These are phyloP conservation scores for Cercospora sp. DNA, from an alignment of 2,329 filamentous ascomycete species.

Conservation along the genomic window DNA sequence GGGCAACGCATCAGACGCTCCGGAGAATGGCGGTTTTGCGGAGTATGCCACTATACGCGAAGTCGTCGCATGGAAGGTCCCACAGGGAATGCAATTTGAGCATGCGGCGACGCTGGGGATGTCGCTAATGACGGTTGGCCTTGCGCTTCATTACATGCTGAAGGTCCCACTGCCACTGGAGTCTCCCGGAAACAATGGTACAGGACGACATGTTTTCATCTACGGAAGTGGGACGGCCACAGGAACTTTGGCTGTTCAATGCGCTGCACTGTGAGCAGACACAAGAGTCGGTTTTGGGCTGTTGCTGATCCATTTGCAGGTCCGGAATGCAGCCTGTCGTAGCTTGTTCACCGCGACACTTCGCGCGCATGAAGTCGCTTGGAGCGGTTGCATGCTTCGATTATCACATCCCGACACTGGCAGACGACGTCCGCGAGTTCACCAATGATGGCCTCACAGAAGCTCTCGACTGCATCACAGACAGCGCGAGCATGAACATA, in stretches of 20 bases:
- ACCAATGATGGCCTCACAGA: conserved; percentile 15
- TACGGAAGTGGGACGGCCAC: conserved; percentile 26
- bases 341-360: conserved; percentile 25
- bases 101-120: conserved; percentile 24
- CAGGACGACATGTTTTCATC: conserved; percentile 17
- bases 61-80: conserved; percentile 20
- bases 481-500: conserved; percentile 25
- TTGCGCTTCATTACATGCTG: conserved; percentile 23
- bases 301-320: conserved; percentile 15
- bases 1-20: conserved; percentile 22
- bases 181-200: background rate
- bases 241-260: conserved; percentile 23
- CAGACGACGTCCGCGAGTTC: conserved; percentile 20
- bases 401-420: conserved; percentile 20
- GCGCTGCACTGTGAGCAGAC: conserved; percentile 22
- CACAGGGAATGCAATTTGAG: conserved; percentile 18
- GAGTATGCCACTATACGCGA: conserved; percentile 23
- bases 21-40: conserved; percentile 24
- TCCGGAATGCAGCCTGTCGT: conserved; percentile 20
- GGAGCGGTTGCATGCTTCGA: conserved; percentile 24
- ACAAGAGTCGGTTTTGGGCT: background rate
- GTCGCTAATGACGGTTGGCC: conserved; percentile 24
- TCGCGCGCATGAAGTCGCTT: conserved; percentile 19
- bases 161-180: conserved; percentile 20
- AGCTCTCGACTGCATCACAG: conserved; percentile 25